Evolutionary conservation across 1,139 yeast species (phyloP).

Genomic region (Zygosaccharomyces sapae): DNA sequence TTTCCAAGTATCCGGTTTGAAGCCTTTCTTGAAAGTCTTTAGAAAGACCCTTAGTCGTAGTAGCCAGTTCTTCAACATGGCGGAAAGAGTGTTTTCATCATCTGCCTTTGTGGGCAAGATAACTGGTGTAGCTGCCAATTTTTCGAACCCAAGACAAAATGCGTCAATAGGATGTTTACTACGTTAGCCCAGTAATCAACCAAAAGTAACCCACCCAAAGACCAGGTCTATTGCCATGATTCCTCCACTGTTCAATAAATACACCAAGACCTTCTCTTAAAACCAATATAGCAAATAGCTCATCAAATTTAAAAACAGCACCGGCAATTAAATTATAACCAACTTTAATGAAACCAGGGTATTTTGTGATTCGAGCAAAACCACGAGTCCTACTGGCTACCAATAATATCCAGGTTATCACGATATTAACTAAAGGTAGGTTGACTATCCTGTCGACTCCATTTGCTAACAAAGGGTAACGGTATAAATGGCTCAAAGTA

Average conservation of each 20-base stretch:
- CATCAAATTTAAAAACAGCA: constrained; percentile 19
- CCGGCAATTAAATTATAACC: constrained; percentile 15
- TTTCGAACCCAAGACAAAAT: constrained; percentile 30
- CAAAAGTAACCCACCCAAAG: constrained; percentile 31
- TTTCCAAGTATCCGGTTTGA: constrained; percentile 19
- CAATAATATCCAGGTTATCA: constrained; percentile 17
- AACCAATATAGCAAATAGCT: constrained; percentile 26
- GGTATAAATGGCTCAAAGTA: constrained; percentile 22
- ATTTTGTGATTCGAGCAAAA: constrained; percentile 19
- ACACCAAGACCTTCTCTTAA: constrained; percentile 34
- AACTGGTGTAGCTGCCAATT: constrained; percentile 15
- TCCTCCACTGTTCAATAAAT: constrained; percentile 18
- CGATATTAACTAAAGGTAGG: constrained; percentile 18
- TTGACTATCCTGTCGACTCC: constrained; percentile 16
- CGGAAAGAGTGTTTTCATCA: constrained; percentile 20
- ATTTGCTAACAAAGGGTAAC: constrained; percentile 19
- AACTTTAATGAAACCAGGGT: constrained; percentile 20
- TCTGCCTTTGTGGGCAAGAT: constrained; percentile 8
- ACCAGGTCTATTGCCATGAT: constrained; percentile 25
- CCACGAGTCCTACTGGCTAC: constrained; percentile 12
- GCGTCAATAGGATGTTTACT: constrained; percentile 28
- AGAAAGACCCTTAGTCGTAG: constrained; percentile 29
- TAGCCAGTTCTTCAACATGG: constrained; percentile 30
- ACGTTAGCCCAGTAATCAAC: constrained; percentile 34
- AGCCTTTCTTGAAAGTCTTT: constrained; percentile 27